These are phyloP conservation scores for Rusavskia elegans DNA, from an alignment of 495 filamentous ascomycete genomes.

Conservation along the genomic window DNA sequence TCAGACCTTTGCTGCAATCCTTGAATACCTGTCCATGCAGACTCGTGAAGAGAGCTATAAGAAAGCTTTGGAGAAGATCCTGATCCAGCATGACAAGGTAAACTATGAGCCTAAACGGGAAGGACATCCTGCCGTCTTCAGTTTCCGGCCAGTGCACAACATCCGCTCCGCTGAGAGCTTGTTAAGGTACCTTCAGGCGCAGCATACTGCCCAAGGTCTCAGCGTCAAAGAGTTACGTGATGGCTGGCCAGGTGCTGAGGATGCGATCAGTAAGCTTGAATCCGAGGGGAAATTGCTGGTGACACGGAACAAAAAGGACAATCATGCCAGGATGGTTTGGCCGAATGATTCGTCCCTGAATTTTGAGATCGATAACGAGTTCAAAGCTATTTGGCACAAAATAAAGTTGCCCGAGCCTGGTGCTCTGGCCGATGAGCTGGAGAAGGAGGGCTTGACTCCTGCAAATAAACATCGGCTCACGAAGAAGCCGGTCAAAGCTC, in stretches of 20 bases:
- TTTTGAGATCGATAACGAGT: constrained; percentile 65
- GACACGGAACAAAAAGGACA: constrained; percentile 84
- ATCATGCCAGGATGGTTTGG: constrained; percentile 73
- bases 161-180: constrained; percentile 61
- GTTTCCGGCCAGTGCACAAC: constrained; percentile 63
- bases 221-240: constrained; percentile 80
- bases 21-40: constrained; percentile 58
- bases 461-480: constrained; percentile 58
- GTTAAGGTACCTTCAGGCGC: constrained; percentile 61
- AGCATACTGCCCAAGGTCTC: constrained; percentile 66
- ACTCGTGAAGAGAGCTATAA: constrained; percentile 30
- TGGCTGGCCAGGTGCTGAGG: constrained; percentile 74
- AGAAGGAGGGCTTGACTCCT: constrained; percentile 58
- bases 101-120: constrained; percentile 46
- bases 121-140: constrained; percentile 50
- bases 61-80: constrained; percentile 31
- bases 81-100: constrained; percentile 47
- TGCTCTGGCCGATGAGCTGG: constrained; percentile 57
- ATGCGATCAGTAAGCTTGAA: constrained; percentile 65
- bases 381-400: constrained; percentile 66
- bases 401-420: constrained; percentile 60
- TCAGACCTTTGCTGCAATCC: constrained; percentile 54
- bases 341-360: constrained; percentile 64
- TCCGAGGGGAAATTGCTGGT: constrained; percentile 63
- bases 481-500: constrained; percentile 37